phyloP scores from a whole-genome alignment of 768 basidiomycete species.

The Aureoboletus auriporus region DNA sequence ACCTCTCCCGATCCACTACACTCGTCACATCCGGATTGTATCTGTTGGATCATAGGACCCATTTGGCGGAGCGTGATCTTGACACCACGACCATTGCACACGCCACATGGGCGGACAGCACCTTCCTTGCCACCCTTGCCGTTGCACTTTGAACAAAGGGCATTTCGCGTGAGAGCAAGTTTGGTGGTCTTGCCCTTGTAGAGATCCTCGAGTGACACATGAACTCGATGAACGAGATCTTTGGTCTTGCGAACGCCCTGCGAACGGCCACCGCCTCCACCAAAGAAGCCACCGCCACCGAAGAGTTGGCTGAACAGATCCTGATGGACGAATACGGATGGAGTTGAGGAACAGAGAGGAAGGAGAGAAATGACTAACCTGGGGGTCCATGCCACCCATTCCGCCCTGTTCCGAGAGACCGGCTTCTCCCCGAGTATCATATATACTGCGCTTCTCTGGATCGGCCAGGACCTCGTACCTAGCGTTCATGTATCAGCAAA shows the following conservation, averaged over 20 bases:
- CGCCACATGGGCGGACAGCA: conserved; percentile 73
- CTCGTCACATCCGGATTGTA: conserved; percentile 92
- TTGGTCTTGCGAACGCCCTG: conserved; percentile 90
- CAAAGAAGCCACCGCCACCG: conserved; percentile 79
- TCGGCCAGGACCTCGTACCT: conserved; percentile 96
- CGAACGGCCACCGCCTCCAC: conserved; percentile 57
- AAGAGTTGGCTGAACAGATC: conserved; percentile 98
- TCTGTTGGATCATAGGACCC: conserved; percentile 99
- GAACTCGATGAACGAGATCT: conserved; percentile 95
- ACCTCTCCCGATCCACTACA: conserved; percentile 93
- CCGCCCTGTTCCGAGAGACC: conserved; percentile 83
- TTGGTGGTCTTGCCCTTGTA: conserved; percentile 99
- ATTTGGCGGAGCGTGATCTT: conserved; percentile 91
- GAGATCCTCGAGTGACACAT: conserved; percentile 95
- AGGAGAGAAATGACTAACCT: conserved; percentile 45
- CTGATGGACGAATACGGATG: conserved; percentile 31
- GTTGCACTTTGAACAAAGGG: conserved; percentile 90
- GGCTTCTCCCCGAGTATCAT: conserved; percentile 91
- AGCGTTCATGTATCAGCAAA: conserved; percentile 5
- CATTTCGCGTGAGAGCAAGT: conserved; percentile 91
- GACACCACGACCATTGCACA: conserved; percentile 87
- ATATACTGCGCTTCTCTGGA: conserved; percentile 71
- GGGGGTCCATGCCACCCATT: conserved; percentile 96
- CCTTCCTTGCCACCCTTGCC: conserved; percentile 98
- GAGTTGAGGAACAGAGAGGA: background rate